Evolutionary conservation across 2,329 filamentous ascomycete genomes (phyloP), one percentile per base, ranked within the genome.

Genomic region (Seiridium unicorne): DNA sequence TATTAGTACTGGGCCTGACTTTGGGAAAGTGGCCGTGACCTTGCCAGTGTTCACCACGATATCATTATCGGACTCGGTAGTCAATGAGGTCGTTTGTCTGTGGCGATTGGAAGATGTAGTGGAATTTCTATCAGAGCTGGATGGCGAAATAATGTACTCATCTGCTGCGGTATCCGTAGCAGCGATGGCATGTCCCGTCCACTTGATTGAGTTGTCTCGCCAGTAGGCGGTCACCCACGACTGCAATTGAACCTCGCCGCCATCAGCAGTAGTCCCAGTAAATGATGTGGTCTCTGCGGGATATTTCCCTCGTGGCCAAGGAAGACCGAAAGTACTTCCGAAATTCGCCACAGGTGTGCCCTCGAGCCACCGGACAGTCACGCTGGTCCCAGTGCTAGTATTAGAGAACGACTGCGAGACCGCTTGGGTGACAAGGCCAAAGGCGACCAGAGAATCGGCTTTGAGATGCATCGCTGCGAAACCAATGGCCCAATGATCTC

Each of bases 121-220:
- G 31, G 13, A 58, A 18, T 42, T 51, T 0, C 34, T 10, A 4
- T 32, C 26, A 4, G 36, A 10, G 18, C 49, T 56, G 31, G 67
- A 70, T 2, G 70, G 69, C 1, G 67, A 74, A 57, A 83, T 70
- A 0, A 72, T 78, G 65, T 84, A 84, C 18, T 75, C 73, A 2
- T 77, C 74, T 3, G 74, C 67, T 2, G 77, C 68, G 0, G 64
- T 65, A 1, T 78, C 76, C 0, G 76, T 77, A 4, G 73, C 77
- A 10, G 77, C 70, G 48, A 87, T 73, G 0, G 84, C 83, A 65
- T 87, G 85, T 0, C 78, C 84, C 3, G 81, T 85, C 85, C 85
- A 88, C 66, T 87, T 87, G 57, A 86, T 75, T 0, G 84, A 85
- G 34, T 81, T 82, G 70, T 88, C 85, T 1, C 79, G 77, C 85